Evolutionary conservation across 441 rosid species (phyloP).

Genomic region (Biscutella laevigata): DNA sequence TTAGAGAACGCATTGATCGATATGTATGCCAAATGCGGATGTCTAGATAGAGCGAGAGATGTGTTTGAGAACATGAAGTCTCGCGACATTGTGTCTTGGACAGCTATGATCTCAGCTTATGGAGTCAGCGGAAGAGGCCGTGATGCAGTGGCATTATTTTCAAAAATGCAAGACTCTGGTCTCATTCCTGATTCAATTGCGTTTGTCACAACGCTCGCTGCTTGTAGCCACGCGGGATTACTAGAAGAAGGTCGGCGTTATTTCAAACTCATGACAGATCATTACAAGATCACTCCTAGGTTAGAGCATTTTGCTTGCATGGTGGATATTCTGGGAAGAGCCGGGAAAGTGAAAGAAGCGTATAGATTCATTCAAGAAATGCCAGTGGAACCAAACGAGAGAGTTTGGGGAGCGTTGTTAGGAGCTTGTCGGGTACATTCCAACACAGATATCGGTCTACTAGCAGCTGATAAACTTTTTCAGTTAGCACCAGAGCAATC

Average conservation of each 20-base stretch:
- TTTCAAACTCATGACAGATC: conserved; percentile 39
- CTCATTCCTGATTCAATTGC: conserved; percentile 48
- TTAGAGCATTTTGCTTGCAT: conserved; percentile 52
- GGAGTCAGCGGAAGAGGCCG: conserved; percentile 42
- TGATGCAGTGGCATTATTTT: conserved; percentile 41
- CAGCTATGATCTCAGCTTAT: conserved; percentile 59
- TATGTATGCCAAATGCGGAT: conserved; percentile 53
- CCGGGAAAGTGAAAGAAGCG: conserved; percentile 49
- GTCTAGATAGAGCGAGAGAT: conserved; percentile 37
- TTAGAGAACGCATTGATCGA: conserved; percentile 52
- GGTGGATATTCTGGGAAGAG: conserved; percentile 53
- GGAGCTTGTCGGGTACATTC: conserved; percentile 44
- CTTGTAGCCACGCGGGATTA: conserved; percentile 51
- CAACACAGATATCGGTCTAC: conserved; percentile 35
- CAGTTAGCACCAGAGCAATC: conserved; percentile 42
- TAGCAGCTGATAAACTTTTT: conserved; percentile 48
- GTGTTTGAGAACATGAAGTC: conserved; percentile 43
- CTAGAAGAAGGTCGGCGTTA: conserved; percentile 37
- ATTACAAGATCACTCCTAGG: conserved; percentile 36
- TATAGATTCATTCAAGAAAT: conserved; percentile 36
- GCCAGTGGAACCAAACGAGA: conserved; percentile 46
- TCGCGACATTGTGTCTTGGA: conserved; percentile 53
- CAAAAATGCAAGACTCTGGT: conserved; percentile 39
- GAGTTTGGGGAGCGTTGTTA: conserved; percentile 51
- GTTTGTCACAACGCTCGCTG: conserved; percentile 48